phyloP scores from a whole-genome alignment of 2,329 filamentous ascomycete genomes.

The Albophoma yamanashiensis region DNA sequence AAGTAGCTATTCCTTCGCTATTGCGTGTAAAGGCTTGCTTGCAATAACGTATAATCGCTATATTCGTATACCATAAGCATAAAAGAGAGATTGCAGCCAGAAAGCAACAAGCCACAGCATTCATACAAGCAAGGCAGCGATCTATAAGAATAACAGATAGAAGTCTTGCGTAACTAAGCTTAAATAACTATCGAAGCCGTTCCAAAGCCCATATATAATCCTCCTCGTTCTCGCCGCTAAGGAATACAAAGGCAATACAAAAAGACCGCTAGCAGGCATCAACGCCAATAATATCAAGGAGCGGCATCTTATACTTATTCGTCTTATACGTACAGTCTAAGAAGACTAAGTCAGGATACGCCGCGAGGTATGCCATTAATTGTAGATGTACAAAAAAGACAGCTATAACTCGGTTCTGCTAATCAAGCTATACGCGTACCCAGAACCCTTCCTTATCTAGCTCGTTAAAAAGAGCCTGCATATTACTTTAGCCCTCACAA shows the following conservation, averaged over 20 bases:
- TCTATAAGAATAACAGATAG: conserved; percentile 10
- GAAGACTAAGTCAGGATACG: conserved; percentile 9
- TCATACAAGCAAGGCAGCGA: conserved; percentile 8
- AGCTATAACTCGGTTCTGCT: conserved; percentile 6
- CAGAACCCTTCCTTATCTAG: conserved; percentile 10
- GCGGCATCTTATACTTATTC: conserved; percentile 11
- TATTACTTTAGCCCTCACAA: conserved; percentile 7
- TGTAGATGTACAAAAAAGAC: conserved; percentile 12
- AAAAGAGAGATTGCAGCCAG: conserved; percentile 3
- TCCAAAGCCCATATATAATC: conserved; percentile 10
- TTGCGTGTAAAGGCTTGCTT: background rate
- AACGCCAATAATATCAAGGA: conserved; percentile 12
- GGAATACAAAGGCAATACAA: conserved; percentile 13
- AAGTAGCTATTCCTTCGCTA: background rate
- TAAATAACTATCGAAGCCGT: no score
- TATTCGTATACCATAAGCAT: conserved; percentile 10
- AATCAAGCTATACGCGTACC: background rate
- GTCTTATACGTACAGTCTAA: conserved; percentile 14
- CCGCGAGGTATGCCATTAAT: conserved; percentile 10
- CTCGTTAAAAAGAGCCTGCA: conserved; percentile 8
- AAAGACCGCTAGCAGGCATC: conserved; percentile 9
- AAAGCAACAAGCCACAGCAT: conserved; percentile 6
- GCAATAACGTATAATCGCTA: conserved; percentile 7
- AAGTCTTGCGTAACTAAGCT: background rate
- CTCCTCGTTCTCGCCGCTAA: conserved; percentile 6